A percentile compares a stretch with the other conserved stretches of the same genome.
phyloP scores from a whole-genome alignment of 768 basidiomycete species.

The Leucosporidium yakuticum region DNA sequence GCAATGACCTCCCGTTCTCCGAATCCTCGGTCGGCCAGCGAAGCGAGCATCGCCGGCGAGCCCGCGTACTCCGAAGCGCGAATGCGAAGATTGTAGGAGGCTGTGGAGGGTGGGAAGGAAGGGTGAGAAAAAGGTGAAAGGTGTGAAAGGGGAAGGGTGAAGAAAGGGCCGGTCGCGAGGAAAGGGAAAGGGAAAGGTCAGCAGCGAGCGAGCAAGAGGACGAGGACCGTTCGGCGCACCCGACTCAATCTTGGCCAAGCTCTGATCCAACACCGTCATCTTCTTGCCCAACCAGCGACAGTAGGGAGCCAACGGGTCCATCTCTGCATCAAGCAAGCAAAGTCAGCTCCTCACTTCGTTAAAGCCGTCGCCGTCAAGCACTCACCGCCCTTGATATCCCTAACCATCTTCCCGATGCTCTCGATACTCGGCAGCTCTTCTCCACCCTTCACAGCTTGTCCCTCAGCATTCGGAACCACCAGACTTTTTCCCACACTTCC shows the following conservation, averaged over 20 bases:
- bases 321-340: slow-evolving; percentile 48
- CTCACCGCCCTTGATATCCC: slow-evolving; percentile 45
- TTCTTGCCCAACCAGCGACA: slow-evolving; percentile 75
- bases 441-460: slow-evolving; percentile 4
- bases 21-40: not conserved
- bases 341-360: slow-evolving; percentile 57
- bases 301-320: slow-evolving; percentile 67
- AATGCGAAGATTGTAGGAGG: slow-evolving; percentile 29
- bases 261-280: slow-evolving; percentile 73
- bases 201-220: too few relatives aligned
- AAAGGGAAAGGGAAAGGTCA: not conserved
- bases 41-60: slow-evolving; percentile 18
- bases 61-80: slow-evolving; percentile 32
- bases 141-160: not conserved
- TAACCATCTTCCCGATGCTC: slow-evolving; percentile 41
- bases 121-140: not conserved
- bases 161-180: too few relatives aligned
- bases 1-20: not conserved
- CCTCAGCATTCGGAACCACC: not conserved
- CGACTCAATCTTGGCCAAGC: slow-evolving; percentile 90
- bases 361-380: slow-evolving; percentile 41
- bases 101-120: not conserved
- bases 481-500: slow-evolving; percentile 54
- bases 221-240: slow-evolving; percentile 51
- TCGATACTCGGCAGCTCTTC: slow-evolving; percentile 43